Percentiles rank a stretch among this genome's conserved stretches.
Evolutionary conservation across 805 yeast species (phyloP).

Genomic region (Candida sphagnicola): DNA sequence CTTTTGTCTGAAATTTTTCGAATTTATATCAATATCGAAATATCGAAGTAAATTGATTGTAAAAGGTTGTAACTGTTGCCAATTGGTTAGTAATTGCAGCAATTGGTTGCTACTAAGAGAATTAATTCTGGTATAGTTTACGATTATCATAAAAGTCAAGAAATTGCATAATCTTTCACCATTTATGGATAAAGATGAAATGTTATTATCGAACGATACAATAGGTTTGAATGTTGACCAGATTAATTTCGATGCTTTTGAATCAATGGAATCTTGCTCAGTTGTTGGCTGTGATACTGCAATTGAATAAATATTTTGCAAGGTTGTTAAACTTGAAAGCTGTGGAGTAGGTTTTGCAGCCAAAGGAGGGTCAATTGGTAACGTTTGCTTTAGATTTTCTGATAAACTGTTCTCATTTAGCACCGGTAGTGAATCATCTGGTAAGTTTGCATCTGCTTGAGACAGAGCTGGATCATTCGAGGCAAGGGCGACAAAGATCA

Average conservation of each 20-base stretch:
- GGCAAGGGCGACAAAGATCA: conserved; percentile 46
- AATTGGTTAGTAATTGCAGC: conserved; percentile 21
- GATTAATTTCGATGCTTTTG: conserved; percentile 13
- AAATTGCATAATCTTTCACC: conserved; percentile 41
- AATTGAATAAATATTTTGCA: conserved; percentile 14
- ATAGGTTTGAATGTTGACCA: conserved; percentile 26
- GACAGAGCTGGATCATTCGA: neutral
- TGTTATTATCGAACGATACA: conserved; percentile 38
- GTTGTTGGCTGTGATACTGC: conserved; percentile 9
- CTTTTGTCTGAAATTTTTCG: conserved; percentile 5
- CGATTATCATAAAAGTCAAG: conserved; percentile 45
- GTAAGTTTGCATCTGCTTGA: neutral
- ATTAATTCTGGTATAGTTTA: conserved; percentile 17
- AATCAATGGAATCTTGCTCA: conserved; percentile 11
- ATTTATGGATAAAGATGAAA: conserved; percentile 30
- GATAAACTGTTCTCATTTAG: neutral
- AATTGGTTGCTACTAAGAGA: conserved; percentile 23
- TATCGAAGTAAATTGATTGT: conserved; percentile 47
- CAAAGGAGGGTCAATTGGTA: neutral
- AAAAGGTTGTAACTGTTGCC: conserved; percentile 40
- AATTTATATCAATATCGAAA: conserved; percentile 38
- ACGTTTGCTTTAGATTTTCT: too few species aligned
- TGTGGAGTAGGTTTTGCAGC: neutral
- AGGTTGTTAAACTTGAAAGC: too few species aligned
- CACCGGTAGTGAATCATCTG: too few species aligned